phyloP scores from a whole-genome alignment of 768 basidiomycete genomes.

The Sistotremastrum suecicum region DNA sequence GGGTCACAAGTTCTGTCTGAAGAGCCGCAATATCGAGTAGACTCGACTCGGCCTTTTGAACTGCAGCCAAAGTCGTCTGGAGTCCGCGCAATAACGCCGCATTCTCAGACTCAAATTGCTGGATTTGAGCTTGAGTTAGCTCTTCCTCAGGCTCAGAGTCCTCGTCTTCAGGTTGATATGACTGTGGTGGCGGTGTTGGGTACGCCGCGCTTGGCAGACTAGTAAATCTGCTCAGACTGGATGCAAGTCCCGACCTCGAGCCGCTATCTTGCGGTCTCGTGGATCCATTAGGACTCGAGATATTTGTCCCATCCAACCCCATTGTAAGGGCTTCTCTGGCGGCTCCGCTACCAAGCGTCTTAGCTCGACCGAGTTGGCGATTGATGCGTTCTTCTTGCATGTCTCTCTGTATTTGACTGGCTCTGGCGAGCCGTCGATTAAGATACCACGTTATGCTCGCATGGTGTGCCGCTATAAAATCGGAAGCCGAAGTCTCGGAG shows the following conservation, averaged over 20 bases:
- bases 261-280: slow-evolving; percentile 28
- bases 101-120: slow-evolving; percentile 90
- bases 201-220: slow-evolving; percentile 12
- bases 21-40: slow-evolving; percentile 86
- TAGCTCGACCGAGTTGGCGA: slow-evolving; percentile 72
- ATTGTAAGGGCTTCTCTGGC: slow-evolving; percentile 44
- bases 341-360: slow-evolving; percentile 71
- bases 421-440: slow-evolving; percentile 62
- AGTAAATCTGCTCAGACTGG: no score
- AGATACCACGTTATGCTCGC: slow-evolving; percentile 90
- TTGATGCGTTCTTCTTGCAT: slow-evolving; percentile 91
- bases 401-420: slow-evolving; percentile 66
- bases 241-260: no score
- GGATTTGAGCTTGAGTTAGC: slow-evolving; percentile 74
- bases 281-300: slow-evolving; percentile 8
- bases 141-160: slow-evolving; percentile 56
- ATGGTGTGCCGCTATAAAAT: slow-evolving; percentile 78
- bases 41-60: slow-evolving; percentile 84
- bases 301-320: slow-evolving; percentile 16
- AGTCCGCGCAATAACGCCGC: slow-evolving; percentile 71
- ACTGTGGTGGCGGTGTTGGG: slow-evolving; percentile 18
- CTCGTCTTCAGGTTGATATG: slow-evolving; percentile 41
- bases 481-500: slow-evolving; percentile 43
- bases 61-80: slow-evolving; percentile 75
- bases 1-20: slow-evolving; percentile 82